Base-by-base conservation (phyloP, 305 asterid species). In the Stenogyne calaminthoides region DNA sequence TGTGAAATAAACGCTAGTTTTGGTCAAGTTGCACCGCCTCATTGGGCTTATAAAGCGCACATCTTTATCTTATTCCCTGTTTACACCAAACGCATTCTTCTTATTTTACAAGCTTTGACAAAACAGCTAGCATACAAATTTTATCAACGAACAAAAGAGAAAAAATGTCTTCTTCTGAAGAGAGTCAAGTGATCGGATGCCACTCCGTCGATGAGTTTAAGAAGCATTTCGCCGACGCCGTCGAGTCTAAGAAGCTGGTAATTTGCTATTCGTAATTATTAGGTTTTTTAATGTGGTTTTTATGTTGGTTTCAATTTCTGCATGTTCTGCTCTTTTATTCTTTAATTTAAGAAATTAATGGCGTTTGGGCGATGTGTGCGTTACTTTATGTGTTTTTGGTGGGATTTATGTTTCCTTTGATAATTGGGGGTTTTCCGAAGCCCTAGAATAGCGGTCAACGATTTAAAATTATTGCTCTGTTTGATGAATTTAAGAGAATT, bases 151-250 rank as follows among this genome's bases (percentile, higher is more conserved):
- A 9, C n/a, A n/a, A 15, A 36, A 36, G 6, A 59, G 49, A 36
- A 77, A 74, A 65, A 65, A 72, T 72, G 77, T 65, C 77, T 81
- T 59, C 89, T 15, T 46, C 84, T 2, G 91, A 85, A 36, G 92
- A 82, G 46, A 92, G 95, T 65, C 92, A 89, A 47, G 96, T 93
- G 71, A 69, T 86, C 66, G 78, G 85, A 54, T 76, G 86, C 81
- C 97, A 91, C 86, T 12, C 82, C 67, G 71, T 75, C 22, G 89
- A 83, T 0, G 81, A 88, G 56, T 89, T 89, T 91, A 72, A 42
- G 2, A 71, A 18, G 1, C 80, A 71, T 3, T 70, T 89, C 58
- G 40, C 73, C 77, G 83, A 78, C 81, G 90, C 83, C 16, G 40
- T 5, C 9, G 92, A 82, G 1, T 39, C 82, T 34, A 77, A 76